Percentiles rank a stretch among this genome's conserved stretches.
Conservation (phyloP, 1,284 basidiomycete species). For the Porogramme epimiltina region DNA sequence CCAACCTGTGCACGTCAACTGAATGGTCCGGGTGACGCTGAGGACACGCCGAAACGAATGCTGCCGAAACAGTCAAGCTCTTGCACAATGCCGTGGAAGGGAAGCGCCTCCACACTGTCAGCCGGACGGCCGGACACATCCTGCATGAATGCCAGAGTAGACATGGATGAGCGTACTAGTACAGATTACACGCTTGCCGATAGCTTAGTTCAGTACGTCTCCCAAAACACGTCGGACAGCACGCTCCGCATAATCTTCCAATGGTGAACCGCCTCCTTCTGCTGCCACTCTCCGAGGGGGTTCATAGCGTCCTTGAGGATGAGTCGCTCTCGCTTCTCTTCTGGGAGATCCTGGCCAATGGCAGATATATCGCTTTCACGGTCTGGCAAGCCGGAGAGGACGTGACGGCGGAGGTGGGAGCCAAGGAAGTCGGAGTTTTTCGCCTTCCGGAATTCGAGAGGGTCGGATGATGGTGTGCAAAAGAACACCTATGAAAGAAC, state of each 20-base stretch:
- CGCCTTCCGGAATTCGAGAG: slow-evolving; percentile 68
- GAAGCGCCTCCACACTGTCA: no score
- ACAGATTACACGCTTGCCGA: no score
- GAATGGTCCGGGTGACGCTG: no score
- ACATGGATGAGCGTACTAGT: background rate
- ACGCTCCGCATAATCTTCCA: slow-evolving; percentile 75
- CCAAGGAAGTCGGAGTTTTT: slow-evolving; percentile 60
- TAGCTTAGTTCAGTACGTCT: slow-evolving; percentile 49
- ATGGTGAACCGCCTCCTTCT: slow-evolving; percentile 62
- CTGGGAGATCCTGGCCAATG: slow-evolving; percentile 41
- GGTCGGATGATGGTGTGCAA: slow-evolving; percentile 62
- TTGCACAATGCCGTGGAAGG: no score
- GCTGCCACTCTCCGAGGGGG: slow-evolving; percentile 61
- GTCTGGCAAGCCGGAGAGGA: slow-evolving; percentile 40
- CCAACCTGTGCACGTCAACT: no score
- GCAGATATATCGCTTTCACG: slow-evolving; percentile 58
- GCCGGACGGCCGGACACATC: no score
- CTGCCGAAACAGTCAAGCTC: no score
- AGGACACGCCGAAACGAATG: no score
- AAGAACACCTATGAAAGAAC: slow-evolving; percentile 64
- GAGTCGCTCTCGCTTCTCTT: slow-evolving; percentile 42
- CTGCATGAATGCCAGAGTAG: no score
- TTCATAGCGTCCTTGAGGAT: slow-evolving; percentile 65
- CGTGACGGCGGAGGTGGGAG: slow-evolving; percentile 61
- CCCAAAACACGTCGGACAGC: slow-evolving; percentile 61